These are phyloP conservation scores for Dryadomyces sulphureus DNA, from an alignment of 2,329 filamentous ascomycete species.

Conservation along the genomic window DNA sequence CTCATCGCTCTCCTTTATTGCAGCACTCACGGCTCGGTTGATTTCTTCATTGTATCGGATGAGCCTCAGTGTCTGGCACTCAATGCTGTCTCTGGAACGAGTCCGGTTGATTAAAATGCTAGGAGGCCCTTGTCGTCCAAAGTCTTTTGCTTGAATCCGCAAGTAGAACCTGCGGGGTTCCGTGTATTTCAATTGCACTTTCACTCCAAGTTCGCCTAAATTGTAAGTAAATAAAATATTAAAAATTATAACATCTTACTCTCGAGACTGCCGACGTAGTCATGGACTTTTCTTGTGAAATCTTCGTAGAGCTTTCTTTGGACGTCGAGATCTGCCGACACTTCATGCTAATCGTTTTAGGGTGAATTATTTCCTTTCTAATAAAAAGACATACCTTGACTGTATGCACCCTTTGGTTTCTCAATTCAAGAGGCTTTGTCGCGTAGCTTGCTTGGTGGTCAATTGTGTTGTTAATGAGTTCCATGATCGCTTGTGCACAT, in stretches of 20 bases:
- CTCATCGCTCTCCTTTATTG: slow-evolving; percentile 67
- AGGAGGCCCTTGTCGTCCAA: slow-evolving; percentile 33
- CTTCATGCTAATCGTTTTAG: slow-evolving; percentile 2
- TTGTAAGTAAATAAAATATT: slow-evolving; percentile 20
- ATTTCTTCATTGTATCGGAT: slow-evolving; percentile 71
- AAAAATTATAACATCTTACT: slow-evolving; percentile 30
- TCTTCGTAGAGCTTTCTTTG: slow-evolving; percentile 72
- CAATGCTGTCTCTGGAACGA: slow-evolving; percentile 57
- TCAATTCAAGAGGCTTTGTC: slow-evolving; percentile 64
- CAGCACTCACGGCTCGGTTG: slow-evolving; percentile 67
- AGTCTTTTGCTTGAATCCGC: slow-evolving; percentile 44
- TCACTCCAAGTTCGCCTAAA: slow-evolving; percentile 5
- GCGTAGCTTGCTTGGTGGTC: slow-evolving; percentile 72
- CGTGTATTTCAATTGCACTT: slow-evolving; percentile 51
- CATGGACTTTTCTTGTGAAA: slow-evolving; percentile 53
- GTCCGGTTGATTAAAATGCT: slow-evolving; percentile 57
- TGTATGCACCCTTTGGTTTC: slow-evolving; percentile 83
- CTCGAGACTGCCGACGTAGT: slow-evolving; percentile 43
- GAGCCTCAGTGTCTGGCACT: slow-evolving; percentile 77
- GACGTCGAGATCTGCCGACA: slow-evolving; percentile 11
- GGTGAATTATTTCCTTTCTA: not conserved
- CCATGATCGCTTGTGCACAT: slow-evolving; percentile 43
- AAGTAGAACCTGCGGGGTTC: slow-evolving; percentile 68
- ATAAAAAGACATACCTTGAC: slow-evolving; percentile 45
- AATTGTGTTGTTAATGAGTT: slow-evolving; percentile 53